Conservation (phyloP, 305 asterid genomes). For the Coffea humblotiana region DNA sequence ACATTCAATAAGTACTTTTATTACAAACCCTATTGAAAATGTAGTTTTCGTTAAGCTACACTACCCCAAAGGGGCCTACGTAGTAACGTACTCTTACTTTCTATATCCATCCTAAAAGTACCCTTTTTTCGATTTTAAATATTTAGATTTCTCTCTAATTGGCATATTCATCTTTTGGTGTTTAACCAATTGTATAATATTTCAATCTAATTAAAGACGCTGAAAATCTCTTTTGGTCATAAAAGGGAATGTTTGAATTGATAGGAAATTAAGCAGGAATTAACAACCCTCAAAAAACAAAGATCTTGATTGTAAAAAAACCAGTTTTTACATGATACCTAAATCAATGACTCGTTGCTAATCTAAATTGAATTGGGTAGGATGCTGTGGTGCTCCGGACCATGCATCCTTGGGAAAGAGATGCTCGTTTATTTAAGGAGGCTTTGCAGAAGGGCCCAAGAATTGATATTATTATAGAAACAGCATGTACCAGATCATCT, state of each 20-base stretch:
- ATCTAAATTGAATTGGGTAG: conserved; percentile 21
- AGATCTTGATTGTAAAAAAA: not conserved
- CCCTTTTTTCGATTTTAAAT: no score
- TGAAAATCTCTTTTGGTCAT: not conserved
- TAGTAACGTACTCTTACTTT: no score
- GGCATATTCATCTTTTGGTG: no score
- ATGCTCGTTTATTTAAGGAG: conserved; percentile 62
- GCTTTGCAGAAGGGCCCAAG: conserved; percentile 49
- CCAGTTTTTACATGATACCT: not conserved
- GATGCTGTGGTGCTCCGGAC: conserved; percentile 75
- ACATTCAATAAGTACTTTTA: no score
- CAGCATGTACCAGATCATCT: conserved; percentile 66
- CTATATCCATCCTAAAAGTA: no score
- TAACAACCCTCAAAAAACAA: not conserved
- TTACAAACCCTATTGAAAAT: no score
- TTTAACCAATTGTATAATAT: no score
- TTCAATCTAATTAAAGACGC: not conserved
- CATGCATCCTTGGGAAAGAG: conserved; percentile 94
- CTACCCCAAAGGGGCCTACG: no score
- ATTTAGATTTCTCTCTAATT: no score
- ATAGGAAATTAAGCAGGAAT: not conserved
- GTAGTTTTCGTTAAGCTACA: no score
- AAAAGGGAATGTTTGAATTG: no score
- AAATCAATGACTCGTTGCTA: not conserved
- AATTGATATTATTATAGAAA: conserved; percentile 46